Conservation (phyloP, 164 flowering plant genomes). For the Chimonanthus salicifolius region DNA sequence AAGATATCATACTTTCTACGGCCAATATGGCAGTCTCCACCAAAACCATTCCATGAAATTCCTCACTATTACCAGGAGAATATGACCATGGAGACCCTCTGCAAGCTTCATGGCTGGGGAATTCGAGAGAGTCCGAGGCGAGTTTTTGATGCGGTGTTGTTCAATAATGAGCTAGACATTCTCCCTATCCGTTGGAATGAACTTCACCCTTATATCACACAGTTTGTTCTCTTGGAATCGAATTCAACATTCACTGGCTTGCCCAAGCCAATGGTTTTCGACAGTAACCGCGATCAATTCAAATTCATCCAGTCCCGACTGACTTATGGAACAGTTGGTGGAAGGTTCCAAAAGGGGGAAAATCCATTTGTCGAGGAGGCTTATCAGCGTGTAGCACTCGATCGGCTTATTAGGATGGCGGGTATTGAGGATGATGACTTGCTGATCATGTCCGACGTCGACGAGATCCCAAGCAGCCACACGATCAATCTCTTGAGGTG, state of each 20-base stretch:
- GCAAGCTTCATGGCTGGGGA: constrained; percentile 90
- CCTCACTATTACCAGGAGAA: constrained; percentile 89
- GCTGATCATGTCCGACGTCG: constrained; percentile 93
- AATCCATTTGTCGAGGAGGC: constrained; percentile 92
- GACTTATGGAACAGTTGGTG: constrained; percentile 71
- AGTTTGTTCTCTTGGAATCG: constrained; percentile 85
- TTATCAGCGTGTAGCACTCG: constrained; percentile 71
- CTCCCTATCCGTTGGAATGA: constrained; percentile 77
- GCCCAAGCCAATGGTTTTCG: constrained; percentile 62
- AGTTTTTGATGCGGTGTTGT: constrained; percentile 85
- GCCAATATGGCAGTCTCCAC: constrained; percentile 88
- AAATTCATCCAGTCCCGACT: constrained; percentile 67
- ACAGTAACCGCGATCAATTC: constrained; percentile 45
- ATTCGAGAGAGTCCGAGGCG: constrained; percentile 79
- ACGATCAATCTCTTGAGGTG: constrained; percentile 83
- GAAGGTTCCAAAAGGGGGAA: constrained; percentile 62
- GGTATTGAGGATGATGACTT: constrained; percentile 86
- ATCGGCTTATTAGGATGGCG: constrained; percentile 66
- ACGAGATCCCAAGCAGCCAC: constrained; percentile 86
- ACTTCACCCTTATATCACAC: constrained; percentile 66
- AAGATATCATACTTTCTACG: constrained; percentile 81
- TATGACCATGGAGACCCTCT: constrained; percentile 77
- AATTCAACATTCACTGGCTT: constrained; percentile 85
- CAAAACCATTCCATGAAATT: constrained; percentile 62
- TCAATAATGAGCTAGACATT: constrained; percentile 80